phyloP scores from a whole-genome alignment of 208 protist species.

The Herpetomonas tarakana region DNA sequence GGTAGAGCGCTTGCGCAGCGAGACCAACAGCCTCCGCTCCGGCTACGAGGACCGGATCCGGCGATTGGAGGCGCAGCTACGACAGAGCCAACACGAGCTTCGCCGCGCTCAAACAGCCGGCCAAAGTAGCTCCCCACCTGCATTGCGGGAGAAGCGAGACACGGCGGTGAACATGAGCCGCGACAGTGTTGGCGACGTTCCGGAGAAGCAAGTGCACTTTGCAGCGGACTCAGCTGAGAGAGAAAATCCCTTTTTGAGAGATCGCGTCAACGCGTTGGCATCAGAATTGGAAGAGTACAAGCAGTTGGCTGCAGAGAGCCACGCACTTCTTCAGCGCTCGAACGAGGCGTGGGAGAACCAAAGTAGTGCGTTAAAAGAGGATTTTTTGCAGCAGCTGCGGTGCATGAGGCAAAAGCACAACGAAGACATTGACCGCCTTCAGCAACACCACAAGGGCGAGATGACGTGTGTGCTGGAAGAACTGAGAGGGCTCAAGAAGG shows the following conservation, averaged over 20 bases:
- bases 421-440: constrained; percentile 10
- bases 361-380: constrained; percentile 22
- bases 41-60: constrained; percentile 61
- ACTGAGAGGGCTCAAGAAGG: background rate
- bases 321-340: constrained; percentile 22
- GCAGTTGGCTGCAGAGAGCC: constrained; percentile 17
- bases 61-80: constrained; percentile 32
- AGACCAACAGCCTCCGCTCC: constrained; percentile 47
- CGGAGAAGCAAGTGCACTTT: background rate
- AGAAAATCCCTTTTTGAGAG: too few relatives aligned
- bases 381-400: constrained; percentile 18
- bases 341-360: constrained; percentile 39
- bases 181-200: background rate
- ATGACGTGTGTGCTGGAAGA: constrained; percentile 6
- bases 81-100: constrained; percentile 11
- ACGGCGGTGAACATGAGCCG: background rate
- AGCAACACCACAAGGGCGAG: constrained; percentile 7
- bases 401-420: constrained; percentile 1
- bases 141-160: background rate
- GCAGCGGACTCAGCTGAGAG: constrained; percentile 25
- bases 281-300: constrained; percentile 29
- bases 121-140: constrained; percentile 23
- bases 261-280: constrained; percentile 2
- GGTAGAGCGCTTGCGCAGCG: constrained; percentile 45
- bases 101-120: constrained; percentile 10